phyloP scores from a whole-genome alignment of 768 basidiomycete genomes.

The Agaricus blazei region DNA sequence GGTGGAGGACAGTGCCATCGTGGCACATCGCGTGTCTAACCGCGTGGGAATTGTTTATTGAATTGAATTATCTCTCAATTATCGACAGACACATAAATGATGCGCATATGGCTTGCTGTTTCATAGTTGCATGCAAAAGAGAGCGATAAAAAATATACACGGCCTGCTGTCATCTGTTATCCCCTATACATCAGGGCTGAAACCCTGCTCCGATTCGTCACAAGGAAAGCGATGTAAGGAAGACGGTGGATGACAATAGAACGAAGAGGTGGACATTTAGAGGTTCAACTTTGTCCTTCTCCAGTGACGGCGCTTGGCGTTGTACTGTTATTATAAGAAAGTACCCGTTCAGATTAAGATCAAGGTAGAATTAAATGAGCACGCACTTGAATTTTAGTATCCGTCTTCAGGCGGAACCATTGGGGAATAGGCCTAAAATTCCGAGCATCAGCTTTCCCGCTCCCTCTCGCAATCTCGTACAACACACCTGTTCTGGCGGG shows the following conservation, averaged over 20 bases:
- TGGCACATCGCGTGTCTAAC: conserved; percentile 4
- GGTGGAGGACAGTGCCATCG: conserved; percentile 1
- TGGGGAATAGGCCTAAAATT: conserved; percentile 85
- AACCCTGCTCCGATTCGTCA: neutral
- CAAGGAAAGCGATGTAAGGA: neutral
- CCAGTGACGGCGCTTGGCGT: conserved; percentile 98
- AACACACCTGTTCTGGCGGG: conserved; percentile 88
- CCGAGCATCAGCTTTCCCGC: neutral
- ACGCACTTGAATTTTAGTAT: conserved; percentile 87
- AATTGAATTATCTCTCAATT: too few relatives aligned
- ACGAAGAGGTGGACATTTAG: conserved; percentile 34
- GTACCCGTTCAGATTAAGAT: neutral
- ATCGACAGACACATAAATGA: neutral
- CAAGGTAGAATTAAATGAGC: conserved; percentile 12
- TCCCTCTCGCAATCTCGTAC: neutral
- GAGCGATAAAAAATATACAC: conserved; percentile 7
- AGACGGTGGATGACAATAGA: neutral
- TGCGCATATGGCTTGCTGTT: neutral
- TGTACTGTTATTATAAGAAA: conserved; percentile 49
- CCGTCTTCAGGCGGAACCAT: conserved; percentile 98
- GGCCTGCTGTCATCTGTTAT: conserved; percentile 1
- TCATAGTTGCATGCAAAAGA: conserved; percentile 7
- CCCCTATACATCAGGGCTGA: neutral
- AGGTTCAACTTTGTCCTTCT: conserved; percentile 98
- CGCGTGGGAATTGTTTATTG: conserved; percentile 2